These are phyloP conservation scores for Jasminum sambac DNA, from an alignment of 257 asterid species.

Conservation along the genomic window DNA sequence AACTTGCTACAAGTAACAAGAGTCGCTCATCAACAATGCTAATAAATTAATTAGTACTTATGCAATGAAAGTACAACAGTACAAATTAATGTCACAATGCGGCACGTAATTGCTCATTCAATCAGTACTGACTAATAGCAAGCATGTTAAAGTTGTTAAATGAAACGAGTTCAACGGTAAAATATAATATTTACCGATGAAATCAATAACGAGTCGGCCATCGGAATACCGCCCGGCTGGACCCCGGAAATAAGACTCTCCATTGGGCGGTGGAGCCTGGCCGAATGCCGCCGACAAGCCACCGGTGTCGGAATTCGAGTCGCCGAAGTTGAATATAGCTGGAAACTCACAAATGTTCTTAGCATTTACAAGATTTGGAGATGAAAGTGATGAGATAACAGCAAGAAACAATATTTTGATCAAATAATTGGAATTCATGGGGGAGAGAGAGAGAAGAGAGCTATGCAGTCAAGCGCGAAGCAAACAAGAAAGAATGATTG, in stretches of 20 bases:
- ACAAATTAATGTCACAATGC: no score
- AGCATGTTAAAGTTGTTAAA: no score
- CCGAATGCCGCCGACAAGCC: conserved; percentile 75
- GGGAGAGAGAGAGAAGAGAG: conserved; percentile 5
- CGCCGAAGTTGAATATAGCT: conserved; percentile 82
- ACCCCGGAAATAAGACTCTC: conserved; percentile 53
- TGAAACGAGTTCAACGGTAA: no score
- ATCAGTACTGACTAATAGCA: no score
- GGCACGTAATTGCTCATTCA: no score
- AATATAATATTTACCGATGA: conserved; percentile 42
- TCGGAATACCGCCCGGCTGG: conserved; percentile 68
- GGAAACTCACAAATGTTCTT: conserved; percentile 54
- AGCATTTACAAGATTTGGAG: conserved; percentile 25
- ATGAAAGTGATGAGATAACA: conserved; percentile 4
- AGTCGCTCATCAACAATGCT: no score
- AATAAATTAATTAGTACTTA: no score
- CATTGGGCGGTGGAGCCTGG: conserved; percentile 65
- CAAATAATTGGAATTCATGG: conserved; percentile 20
- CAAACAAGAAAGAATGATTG: not conserved
- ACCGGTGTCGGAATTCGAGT: conserved; percentile 89
- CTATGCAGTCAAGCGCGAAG: not conserved
- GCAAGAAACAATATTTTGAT: not conserved
- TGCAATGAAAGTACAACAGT: no score
- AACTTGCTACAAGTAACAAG: no score
- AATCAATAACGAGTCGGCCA: conserved; percentile 73